phyloP scores from a whole-genome alignment of 495 filamentous ascomycete genomes.

The Cladorrhinum samala region DNA sequence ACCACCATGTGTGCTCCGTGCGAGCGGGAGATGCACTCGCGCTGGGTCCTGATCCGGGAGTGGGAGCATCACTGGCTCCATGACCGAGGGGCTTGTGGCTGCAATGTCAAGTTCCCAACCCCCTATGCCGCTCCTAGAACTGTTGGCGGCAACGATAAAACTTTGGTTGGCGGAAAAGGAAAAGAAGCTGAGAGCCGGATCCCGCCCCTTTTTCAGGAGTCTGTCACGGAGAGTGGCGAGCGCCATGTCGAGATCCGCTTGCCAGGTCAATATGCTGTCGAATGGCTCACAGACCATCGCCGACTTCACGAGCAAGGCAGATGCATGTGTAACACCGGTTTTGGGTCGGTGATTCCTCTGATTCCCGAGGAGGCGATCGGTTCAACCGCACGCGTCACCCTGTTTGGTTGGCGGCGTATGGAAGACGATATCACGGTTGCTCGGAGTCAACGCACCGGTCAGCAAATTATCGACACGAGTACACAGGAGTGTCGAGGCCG shows the following conservation, averaged over 20 bases:
- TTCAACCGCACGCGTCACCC: not conserved
- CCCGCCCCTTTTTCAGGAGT: conserved; percentile 24
- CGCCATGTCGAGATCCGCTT: conserved; percentile 26
- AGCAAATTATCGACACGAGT: no score
- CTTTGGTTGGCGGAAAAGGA: not conserved
- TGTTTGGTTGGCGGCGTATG: conserved; percentile 11
- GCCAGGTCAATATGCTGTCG: conserved; percentile 31
- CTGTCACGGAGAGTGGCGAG: conserved; percentile 6
- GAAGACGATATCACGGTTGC: conserved; percentile 3
- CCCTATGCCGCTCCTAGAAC: conserved; percentile 26
- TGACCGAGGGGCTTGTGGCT: conserved; percentile 38
- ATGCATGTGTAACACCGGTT: conserved; percentile 29
- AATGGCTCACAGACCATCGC: conserved; percentile 38
- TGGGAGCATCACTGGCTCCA: conserved; percentile 44
- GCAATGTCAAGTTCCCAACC: conserved; percentile 32
- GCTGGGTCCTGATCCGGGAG: conserved; percentile 35
- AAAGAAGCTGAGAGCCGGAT: not conserved
- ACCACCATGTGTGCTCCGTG: conserved; percentile 35
- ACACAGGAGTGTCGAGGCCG: no score
- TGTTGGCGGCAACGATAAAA: conserved; percentile 6
- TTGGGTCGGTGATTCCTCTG: conserved; percentile 19
- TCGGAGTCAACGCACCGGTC: no score
- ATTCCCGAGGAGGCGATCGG: conserved; percentile 14
- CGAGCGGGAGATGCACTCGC: conserved; percentile 32
- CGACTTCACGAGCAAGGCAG: conserved; percentile 25